These are phyloP conservation scores for Dryadomyces quercus-mongolicae DNA, from an alignment of 2,329 filamentous ascomycete genomes.

Conservation along the genomic window DNA sequence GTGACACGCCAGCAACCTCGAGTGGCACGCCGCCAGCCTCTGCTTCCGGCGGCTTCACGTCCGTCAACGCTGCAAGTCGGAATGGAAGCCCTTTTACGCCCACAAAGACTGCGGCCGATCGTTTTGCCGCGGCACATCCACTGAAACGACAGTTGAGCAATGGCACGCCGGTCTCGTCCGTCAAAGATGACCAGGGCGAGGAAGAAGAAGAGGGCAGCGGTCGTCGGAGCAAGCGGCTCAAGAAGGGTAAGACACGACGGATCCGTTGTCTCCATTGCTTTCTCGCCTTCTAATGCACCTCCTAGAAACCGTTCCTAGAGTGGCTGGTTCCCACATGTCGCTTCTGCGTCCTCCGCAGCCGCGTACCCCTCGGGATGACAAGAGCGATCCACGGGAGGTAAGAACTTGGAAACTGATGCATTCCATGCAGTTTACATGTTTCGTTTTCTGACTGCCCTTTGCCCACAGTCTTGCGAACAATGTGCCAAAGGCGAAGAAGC, in stretches of 20 bases:
- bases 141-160: constrained; percentile 68
- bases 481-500: constrained; percentile 71
- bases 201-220: constrained; percentile 56
- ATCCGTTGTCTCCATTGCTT: constrained; percentile 8
- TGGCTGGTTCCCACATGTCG: constrained; percentile 95
- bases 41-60: constrained; percentile 52
- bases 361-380: constrained; percentile 45
- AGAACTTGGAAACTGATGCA: neutral
- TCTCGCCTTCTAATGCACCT: neutral
- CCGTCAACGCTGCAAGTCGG: constrained; percentile 56
- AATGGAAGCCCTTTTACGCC: constrained; percentile 51
- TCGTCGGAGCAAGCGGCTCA: constrained; percentile 82
- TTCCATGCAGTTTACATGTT: neutral
- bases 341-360: constrained; percentile 75
- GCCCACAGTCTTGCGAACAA: constrained; percentile 63
- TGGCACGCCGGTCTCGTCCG: constrained; percentile 36
- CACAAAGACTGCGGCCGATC: constrained; percentile 53
- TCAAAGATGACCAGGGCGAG: constrained; percentile 33
- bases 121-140: constrained; percentile 43
- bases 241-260: constrained; percentile 53
- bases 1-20: constrained; percentile 33
- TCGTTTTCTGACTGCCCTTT: neutral
- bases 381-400: constrained; percentile 30
- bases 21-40: constrained; percentile 39
- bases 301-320: constrained; percentile 59